Conservation (phyloP, 106 monocot genomes). For the Triglochin maritima region DNA sequence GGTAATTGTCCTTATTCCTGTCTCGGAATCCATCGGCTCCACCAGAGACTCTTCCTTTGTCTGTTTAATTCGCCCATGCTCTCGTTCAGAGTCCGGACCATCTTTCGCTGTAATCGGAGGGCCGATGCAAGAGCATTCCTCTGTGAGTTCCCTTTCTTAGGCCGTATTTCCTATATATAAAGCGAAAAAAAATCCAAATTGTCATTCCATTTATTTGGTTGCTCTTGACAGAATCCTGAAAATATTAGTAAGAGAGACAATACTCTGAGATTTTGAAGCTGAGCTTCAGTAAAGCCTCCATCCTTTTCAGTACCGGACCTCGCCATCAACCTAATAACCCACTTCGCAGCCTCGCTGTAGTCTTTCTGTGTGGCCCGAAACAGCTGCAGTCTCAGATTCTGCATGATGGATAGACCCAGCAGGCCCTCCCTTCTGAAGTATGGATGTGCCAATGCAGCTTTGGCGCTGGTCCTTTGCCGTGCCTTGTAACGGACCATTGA, state of each 20-base stretch:
- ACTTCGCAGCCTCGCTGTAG: slow-evolving; percentile 79
- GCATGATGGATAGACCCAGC: slow-evolving; percentile 80
- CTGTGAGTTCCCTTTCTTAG: slow-evolving; percentile 47
- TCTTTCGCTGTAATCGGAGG: slow-evolving; percentile 77
- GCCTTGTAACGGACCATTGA: slow-evolving; percentile 93
- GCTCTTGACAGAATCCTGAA: not conserved
- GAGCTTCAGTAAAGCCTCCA: slow-evolving; percentile 92
- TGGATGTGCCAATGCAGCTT: slow-evolving; percentile 80
- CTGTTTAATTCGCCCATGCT: slow-evolving; percentile 74
- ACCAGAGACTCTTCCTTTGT: slow-evolving; percentile 77
- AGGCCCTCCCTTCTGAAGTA: slow-evolving; percentile 86
- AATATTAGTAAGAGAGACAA: not conserved
- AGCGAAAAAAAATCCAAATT: not conserved
- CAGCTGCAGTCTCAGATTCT: slow-evolving; percentile 65
- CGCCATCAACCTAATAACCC: slow-evolving; percentile 76
- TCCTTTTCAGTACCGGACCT: slow-evolving; percentile 57
- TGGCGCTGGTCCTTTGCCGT: slow-evolving; percentile 77
- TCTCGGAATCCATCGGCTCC: slow-evolving; percentile 89
- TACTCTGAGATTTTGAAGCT: slow-evolving; percentile 79
- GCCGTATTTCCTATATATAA: slow-evolving; percentile 49
- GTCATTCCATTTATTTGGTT: not conserved
- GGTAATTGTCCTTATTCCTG: slow-evolving; percentile 32
- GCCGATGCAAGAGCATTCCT: slow-evolving; percentile 71
- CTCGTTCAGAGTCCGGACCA: slow-evolving; percentile 59
- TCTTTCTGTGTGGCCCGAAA: slow-evolving; percentile 89